Evolutionary conservation across 768 basidiomycete genomes (phyloP).

Genomic region (Lenzites betulinus): DNA sequence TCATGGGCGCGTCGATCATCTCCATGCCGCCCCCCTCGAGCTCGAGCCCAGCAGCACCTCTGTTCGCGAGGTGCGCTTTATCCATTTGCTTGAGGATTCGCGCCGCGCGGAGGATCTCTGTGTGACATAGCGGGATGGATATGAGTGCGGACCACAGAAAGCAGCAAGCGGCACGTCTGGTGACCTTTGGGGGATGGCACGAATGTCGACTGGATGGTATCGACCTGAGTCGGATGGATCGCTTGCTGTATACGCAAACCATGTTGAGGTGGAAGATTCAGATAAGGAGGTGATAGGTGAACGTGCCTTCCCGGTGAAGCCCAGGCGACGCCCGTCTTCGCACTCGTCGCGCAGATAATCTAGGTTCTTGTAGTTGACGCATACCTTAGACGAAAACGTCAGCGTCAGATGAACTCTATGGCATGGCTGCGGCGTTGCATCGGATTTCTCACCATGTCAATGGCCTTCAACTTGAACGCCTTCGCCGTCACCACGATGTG

Average conservation of each 20-base stretch:
- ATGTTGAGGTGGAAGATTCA: not conserved
- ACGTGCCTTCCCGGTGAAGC: conserved; percentile 87
- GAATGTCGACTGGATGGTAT: conserved; percentile 75
- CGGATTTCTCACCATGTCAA: conserved; percentile 82
- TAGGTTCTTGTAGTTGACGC: conserved; percentile 81
- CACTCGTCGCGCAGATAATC: conserved; percentile 72
- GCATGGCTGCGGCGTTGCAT: too few relatives aligned
- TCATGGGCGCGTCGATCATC: conserved; percentile 93
- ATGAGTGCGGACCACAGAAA: not conserved
- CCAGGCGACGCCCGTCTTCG: conserved; percentile 74
- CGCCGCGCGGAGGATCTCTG: conserved; percentile 78
- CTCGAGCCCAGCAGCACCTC: conserved; percentile 77
- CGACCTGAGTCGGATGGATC: conserved; percentile 87
- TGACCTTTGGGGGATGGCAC: conserved; percentile 72
- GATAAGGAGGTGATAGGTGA: not conserved
- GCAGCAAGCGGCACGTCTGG: conserved; percentile 4
- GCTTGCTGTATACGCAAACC: conserved; percentile 66
- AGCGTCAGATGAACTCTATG: too few relatives aligned
- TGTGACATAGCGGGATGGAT: not conserved
- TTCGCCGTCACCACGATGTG: conserved; percentile 80
- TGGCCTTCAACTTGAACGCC: conserved; percentile 79
- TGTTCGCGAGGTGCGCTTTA: conserved; percentile 48
- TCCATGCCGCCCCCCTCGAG: conserved; percentile 54
- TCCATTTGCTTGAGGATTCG: conserved; percentile 71
- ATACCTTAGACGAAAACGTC: conserved; percentile 56